phyloP scores from a whole-genome alignment of 495 filamentous ascomycete genomes.

The Annulohypoxylon moriforme region DNA sequence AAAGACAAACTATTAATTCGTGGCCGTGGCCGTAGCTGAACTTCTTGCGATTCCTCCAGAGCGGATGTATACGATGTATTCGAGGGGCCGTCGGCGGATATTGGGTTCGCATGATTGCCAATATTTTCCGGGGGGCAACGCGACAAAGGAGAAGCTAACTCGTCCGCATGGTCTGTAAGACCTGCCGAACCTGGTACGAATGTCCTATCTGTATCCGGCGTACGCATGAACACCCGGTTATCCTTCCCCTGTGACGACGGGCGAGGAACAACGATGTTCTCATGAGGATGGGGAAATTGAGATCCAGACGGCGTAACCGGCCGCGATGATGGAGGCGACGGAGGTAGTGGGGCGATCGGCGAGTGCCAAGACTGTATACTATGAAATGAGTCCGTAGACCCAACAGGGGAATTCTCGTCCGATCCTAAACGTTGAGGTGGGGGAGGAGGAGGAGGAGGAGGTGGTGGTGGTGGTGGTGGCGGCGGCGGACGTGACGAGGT shows the following conservation, averaged over 20 bases:
- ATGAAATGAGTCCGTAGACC: conserved; percentile 60
- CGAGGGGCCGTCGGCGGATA: background rate
- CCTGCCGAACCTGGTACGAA: conserved; percentile 27
- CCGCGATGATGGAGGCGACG: conserved; percentile 60
- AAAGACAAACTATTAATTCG: conserved; percentile 56
- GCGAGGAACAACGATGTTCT: conserved; percentile 47
- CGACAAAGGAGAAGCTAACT: conserved; percentile 17
- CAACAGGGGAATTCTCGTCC: conserved; percentile 44
- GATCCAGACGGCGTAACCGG: conserved; percentile 51
- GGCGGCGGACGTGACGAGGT: conserved; percentile 10
- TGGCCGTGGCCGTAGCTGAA: conserved; percentile 34
- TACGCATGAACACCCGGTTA: conserved; percentile 57
- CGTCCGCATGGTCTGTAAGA: conserved; percentile 22
- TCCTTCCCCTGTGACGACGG: conserved; percentile 49
- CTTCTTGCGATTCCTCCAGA: conserved; percentile 26
- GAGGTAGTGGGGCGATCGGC: conserved; percentile 57
- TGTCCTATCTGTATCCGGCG: conserved; percentile 46
- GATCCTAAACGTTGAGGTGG: conserved; percentile 33
- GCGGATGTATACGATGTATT: conserved; percentile 25
- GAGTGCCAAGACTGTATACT: conserved; percentile 69
- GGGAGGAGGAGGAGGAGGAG: conserved; percentile 10
- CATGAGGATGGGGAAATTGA: conserved; percentile 50
- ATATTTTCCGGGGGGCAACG: conserved; percentile 12
- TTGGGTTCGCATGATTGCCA: conserved; percentile 7
- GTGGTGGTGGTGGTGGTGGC: too few relatives aligned